These are phyloP conservation scores for Penicillium nucicola DNA, from an alignment of 495 filamentous ascomycete species.

Conservation along the genomic window DNA sequence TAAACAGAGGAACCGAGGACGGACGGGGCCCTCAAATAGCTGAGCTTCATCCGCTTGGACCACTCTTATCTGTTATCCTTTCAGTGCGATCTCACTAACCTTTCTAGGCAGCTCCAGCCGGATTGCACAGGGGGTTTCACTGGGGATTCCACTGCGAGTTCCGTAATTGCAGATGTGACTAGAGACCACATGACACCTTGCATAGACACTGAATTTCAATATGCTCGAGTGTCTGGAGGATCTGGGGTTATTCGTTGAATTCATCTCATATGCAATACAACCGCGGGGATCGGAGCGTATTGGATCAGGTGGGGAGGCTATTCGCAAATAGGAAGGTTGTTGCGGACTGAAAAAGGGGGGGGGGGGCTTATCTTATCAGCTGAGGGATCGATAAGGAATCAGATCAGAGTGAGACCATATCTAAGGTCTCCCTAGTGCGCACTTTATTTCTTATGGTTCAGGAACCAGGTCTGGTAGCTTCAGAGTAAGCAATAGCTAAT, in stretches of 20 bases:
- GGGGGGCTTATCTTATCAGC: not conserved
- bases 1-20: not conserved
- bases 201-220: not conserved
- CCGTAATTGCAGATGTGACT: too few relatives aligned
- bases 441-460: too few relatives aligned
- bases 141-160: conserved; percentile 2
- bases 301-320: conserved; percentile 18
- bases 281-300: conserved; percentile 12
- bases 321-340: conserved; percentile 21
- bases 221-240: not conserved
- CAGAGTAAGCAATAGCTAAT: too few relatives aligned
- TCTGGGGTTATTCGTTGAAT: not conserved
- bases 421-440: too few relatives aligned
- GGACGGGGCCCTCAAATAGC: conserved; percentile 20
- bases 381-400: not conserved
- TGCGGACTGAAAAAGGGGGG: conserved; percentile 5
- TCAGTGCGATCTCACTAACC: conserved; percentile 12
- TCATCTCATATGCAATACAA: conserved; percentile 1
- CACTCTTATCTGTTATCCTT: conserved; percentile 19
- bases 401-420: too few relatives aligned
- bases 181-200: not conserved
- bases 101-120: conserved; percentile 26
- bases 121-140: not conserved
- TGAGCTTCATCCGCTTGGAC: conserved; percentile 5
- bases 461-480: too few relatives aligned